Conservation (phyloP, 169 alveolate genomes). For the Plasmodium fragile region DNA sequence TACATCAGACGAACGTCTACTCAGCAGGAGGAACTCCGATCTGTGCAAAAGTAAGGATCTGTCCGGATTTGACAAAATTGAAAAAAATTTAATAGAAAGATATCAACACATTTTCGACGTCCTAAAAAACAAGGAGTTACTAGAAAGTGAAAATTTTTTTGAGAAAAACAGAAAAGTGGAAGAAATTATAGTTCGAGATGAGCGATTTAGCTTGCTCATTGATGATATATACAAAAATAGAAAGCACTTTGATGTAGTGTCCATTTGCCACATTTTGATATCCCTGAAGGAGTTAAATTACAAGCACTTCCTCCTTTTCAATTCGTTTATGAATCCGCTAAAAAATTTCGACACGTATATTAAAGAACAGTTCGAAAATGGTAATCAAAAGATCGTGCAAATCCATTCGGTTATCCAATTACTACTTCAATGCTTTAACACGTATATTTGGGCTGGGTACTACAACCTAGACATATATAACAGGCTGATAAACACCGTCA, state of each 20-base stretch:
- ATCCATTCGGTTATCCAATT: slow-evolving; percentile 33
- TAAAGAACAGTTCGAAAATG: slow-evolving; percentile 52
- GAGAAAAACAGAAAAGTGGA: slow-evolving; percentile 75
- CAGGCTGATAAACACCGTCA: slow-evolving; percentile 47
- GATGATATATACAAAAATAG: slow-evolving; percentile 83
- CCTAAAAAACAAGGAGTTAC: slow-evolving; percentile 77
- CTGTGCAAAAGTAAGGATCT: neutral
- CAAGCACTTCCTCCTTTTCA: slow-evolving; percentile 80
- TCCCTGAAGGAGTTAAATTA: slow-evolving; percentile 82
- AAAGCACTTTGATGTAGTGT: slow-evolving; percentile 82
- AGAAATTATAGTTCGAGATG: slow-evolving; percentile 64
- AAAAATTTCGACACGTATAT: slow-evolving; percentile 66
- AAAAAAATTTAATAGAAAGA: slow-evolving; percentile 47
- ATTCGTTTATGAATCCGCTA: slow-evolving; percentile 81
- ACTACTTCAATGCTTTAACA: slow-evolving; percentile 53
- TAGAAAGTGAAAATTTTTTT: slow-evolving; percentile 70
- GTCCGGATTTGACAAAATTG: slow-evolving; percentile 61
- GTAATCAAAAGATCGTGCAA: slow-evolving; percentile 9
- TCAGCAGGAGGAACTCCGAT: neutral
- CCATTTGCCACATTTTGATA: slow-evolving; percentile 83
- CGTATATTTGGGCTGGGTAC: slow-evolving; percentile 77
- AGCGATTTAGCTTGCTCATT: slow-evolving; percentile 75
- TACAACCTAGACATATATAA: slow-evolving; percentile 68
- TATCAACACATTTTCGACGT: slow-evolving; percentile 32
- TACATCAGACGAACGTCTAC: neutral